Evolutionary conservation across 257 asterid genomes (phyloP).

Genomic region (Ocimum tenuiflorum): DNA sequence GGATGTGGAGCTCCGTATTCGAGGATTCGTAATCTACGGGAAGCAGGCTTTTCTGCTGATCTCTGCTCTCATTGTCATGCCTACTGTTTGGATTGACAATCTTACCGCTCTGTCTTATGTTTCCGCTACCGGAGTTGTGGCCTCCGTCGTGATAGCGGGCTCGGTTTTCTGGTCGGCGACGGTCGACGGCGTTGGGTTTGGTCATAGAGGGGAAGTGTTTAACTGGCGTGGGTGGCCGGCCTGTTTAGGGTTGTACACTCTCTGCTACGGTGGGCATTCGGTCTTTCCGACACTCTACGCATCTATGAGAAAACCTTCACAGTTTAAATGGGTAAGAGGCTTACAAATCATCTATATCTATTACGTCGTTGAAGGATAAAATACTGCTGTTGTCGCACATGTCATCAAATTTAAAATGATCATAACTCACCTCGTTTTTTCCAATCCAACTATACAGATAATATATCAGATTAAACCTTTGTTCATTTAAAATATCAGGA

Average conservation of each 20-base stretch:
- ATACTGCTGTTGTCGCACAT: too few relatives aligned
- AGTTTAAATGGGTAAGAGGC: constrained; percentile 54
- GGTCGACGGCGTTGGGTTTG: constrained; percentile 44
- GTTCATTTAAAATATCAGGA: too few relatives aligned
- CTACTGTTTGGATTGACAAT: constrained; percentile 47
- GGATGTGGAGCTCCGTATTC: constrained; percentile 6
- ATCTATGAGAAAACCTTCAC: constrained; percentile 42
- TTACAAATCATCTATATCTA: too few relatives aligned
- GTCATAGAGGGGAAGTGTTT: constrained; percentile 31
- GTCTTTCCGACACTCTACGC: constrained; percentile 63
- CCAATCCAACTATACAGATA: too few relatives aligned
- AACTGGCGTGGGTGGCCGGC: constrained; percentile 56
- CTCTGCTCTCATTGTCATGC: constrained; percentile 34
- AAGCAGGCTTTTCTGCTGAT: constrained; percentile 25
- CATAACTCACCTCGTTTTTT: too few relatives aligned
- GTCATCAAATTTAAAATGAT: too few relatives aligned
- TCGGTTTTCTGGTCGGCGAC: constrained; percentile 50
- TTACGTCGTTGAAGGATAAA: too few relatives aligned
- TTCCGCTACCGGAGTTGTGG: constrained; percentile 57
- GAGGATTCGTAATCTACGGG: constrained; percentile 31
- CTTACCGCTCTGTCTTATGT: constrained; percentile 50
- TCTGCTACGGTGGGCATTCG: constrained; percentile 70
- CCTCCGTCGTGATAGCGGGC: constrained; percentile 40
- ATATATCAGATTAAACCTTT: too few relatives aligned
- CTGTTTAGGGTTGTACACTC: constrained; percentile 49